Evolutionary conservation across 1,284 basidiomycete species (phyloP).

Genomic region (Apiotrichum sp.): DNA sequence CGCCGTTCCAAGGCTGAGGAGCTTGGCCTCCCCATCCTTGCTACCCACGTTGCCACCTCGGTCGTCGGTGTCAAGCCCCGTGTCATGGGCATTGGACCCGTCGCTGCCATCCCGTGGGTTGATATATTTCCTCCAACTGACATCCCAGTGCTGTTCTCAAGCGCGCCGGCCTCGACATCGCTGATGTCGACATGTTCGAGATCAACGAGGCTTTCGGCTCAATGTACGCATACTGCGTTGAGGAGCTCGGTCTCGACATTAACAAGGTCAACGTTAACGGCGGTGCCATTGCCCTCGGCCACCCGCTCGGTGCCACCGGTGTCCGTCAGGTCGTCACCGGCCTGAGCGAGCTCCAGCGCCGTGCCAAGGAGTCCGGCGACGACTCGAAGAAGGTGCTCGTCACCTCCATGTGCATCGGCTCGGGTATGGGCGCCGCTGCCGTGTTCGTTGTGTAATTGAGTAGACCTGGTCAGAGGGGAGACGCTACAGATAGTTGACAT

Average conservation of each 20-base stretch:
- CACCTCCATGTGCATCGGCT: slow-evolving; percentile 28
- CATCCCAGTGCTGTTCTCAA: slow-evolving; percentile 49
- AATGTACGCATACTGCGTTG: slow-evolving; percentile 70
- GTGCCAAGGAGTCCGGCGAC: slow-evolving; percentile 13
- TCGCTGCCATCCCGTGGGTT: slow-evolving; percentile 58
- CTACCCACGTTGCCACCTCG: slow-evolving; percentile 68
- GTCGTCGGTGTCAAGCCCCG: slow-evolving; percentile 68
- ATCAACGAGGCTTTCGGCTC: slow-evolving; percentile 84
- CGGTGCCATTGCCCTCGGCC: slow-evolving; percentile 47
- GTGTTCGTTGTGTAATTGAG: slow-evolving; percentile 20
- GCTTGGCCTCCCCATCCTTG: slow-evolving; percentile 66
- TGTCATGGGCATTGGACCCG: slow-evolving; percentile 78
- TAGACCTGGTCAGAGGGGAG: too few relatives aligned
- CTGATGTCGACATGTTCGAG: slow-evolving; percentile 82
- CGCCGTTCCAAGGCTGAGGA: slow-evolving; percentile 74
- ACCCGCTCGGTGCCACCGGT: slow-evolving; percentile 22
- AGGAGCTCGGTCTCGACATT: slow-evolving; percentile 61
- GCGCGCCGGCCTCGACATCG: slow-evolving; percentile 59
- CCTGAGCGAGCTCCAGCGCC: slow-evolving; percentile 23
- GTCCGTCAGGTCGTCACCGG: slow-evolving; percentile 31
- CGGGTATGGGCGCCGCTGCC: slow-evolving; percentile 25
- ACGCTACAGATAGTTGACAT: too few relatives aligned
- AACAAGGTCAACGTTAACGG: slow-evolving; percentile 82
- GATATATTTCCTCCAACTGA: too few relatives aligned
- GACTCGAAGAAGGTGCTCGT: slow-evolving; percentile 18